Evolutionary conservation across 495 filamentous ascomycete genomes (phyloP), one percentile per base, ranked within the genome.

Genomic region (Aspergillus panamensis): DNA sequence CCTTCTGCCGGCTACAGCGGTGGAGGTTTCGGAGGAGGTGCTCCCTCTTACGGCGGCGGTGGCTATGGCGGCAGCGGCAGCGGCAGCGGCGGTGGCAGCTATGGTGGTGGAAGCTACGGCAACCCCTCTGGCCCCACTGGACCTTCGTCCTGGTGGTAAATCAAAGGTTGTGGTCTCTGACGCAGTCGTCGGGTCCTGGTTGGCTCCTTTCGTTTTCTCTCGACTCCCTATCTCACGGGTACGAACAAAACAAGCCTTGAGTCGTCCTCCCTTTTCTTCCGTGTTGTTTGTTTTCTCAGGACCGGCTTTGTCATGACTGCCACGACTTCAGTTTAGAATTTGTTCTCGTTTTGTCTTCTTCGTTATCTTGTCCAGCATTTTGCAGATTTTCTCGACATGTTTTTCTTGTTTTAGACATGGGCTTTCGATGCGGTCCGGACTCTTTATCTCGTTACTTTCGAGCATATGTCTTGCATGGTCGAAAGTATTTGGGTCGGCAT

Each of bases 101-200:
- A 78, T 12, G 62, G 19, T 21, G 42, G 42, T 1, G 42, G 42
- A 60, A 69, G 81, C 65, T 91, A 91, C 71, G 92, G 92, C 69
- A 95, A 95, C 77, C 91, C 91, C 56, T 87, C 87, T 53, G 91
- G 90, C 65, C 79, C 86, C 63, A 88, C 86, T 57, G 88, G 88
- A 63, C 88, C 89, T 72, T 90, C 85, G 60, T 92, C 87, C 62
- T 98, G 94, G 94, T 98, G 93, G 94, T 97, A 96, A 82, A 85
- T 69, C 64, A 60, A 44, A 51, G 52, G 65, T 73, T 68, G 75
- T 77, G 73, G 70, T 77, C 71, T 71, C 62, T 74, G 73, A 74
- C 70, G 73, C 74, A 70, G 77, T 73, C 67, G 67, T 71, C 64
- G 62, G 64, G 66, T 77, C 35, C 74, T 76, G 73, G 73, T 73